Evolutionary conservation across 257 asterid genomes (phyloP).

Genomic region (Solanum clarkiae): DNA sequence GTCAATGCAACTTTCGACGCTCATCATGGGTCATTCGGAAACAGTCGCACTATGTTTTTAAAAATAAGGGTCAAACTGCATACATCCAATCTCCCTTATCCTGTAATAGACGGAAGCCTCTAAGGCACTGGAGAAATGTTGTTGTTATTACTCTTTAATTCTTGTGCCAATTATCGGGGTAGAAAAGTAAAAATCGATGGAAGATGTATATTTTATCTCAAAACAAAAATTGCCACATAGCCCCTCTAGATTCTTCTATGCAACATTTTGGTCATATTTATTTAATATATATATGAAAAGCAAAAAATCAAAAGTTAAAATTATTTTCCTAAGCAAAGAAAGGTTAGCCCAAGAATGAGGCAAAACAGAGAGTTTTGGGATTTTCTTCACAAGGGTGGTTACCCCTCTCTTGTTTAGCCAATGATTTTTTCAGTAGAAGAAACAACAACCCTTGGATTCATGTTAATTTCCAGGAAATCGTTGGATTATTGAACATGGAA

Average conservation of each 20-base stretch:
- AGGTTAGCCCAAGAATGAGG: background rate
- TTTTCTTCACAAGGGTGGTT: slow-evolving; percentile 33
- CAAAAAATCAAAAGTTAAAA: background rate
- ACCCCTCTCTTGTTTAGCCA: slow-evolving; percentile 30
- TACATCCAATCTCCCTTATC: no score
- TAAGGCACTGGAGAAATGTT: no score
- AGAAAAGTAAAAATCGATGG: no score
- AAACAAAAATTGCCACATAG: background rate
- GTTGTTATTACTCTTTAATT: no score
- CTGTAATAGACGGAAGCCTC: no score
- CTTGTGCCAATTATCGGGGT: no score
- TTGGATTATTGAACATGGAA: background rate
- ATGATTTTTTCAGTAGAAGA: background rate
- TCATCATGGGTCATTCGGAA: no score
- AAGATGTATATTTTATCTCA: no score
- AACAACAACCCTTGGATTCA: background rate
- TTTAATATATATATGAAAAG: background rate
- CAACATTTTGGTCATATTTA: background rate
- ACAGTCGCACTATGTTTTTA: no score
- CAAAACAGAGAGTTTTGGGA: background rate
- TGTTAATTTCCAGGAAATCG: background rate
- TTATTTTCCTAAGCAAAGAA: background rate
- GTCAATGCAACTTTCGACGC: no score
- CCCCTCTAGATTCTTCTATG: background rate
- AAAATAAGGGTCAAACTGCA: no score